Percentiles rank a stretch among this genome's conserved stretches.
Evolutionary conservation across 2,329 filamentous ascomycete species (phyloP).

Genomic region (Westerdykella ornata): DNA sequence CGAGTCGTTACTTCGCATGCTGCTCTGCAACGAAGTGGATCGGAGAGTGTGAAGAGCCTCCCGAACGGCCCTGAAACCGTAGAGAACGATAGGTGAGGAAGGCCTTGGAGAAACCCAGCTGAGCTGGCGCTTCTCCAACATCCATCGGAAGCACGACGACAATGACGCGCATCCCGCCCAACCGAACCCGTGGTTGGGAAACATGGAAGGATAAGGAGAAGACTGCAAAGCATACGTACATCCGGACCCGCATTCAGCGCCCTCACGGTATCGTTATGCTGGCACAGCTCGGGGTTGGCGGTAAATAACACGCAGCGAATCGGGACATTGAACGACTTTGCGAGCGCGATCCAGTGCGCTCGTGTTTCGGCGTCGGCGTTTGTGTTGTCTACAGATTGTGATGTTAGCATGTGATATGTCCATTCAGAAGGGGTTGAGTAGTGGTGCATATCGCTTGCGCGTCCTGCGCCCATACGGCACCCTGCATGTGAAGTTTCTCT

Average conservation of each 20-base stretch:
- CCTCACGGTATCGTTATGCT: constrained; percentile 84
- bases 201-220: background rate
- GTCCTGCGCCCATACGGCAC: no score
- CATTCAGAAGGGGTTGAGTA: background rate
- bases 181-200: background rate
- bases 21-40: background rate
- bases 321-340: constrained; percentile 61
- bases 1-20: no score
- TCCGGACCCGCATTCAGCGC: constrained; percentile 48
- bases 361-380: constrained; percentile 76
- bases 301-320: constrained; percentile 85
- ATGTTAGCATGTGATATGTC: constrained; percentile 12
- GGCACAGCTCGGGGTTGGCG: constrained; percentile 59
- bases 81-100: no score
- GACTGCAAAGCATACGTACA: constrained; percentile 20
- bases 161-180: constrained; percentile 7
- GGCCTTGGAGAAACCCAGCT: no score
- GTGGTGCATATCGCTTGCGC: background rate
- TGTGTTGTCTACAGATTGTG: constrained; percentile 68
- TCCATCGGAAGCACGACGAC: background rate
- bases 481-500: no score
- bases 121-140: background rate
- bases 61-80: background rate
- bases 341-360: constrained; percentile 70
- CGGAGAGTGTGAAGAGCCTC: background rate